phyloP scores from a whole-genome alignment of 2,329 filamentous ascomycete genomes.

The Hysterium pulicare region DNA sequence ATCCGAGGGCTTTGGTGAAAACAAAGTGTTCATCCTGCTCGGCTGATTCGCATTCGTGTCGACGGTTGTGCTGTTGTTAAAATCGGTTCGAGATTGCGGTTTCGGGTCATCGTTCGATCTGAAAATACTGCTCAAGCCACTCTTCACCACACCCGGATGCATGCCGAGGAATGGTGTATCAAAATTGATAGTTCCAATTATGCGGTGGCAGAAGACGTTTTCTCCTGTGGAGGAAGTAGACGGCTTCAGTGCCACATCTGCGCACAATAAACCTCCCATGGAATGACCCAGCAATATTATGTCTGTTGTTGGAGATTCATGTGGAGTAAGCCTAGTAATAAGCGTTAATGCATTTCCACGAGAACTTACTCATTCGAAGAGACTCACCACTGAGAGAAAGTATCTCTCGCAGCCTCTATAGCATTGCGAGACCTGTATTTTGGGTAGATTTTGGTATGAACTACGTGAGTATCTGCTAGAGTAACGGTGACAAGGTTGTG shows the following conservation, averaged over 20 bases:
- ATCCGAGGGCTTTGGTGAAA: slow-evolving; percentile 40
- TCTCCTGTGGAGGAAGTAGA: slow-evolving; percentile 21
- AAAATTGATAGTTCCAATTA: slow-evolving; percentile 76
- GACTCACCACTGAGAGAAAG: slow-evolving; percentile 72
- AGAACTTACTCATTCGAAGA: not conserved
- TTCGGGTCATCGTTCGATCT: too few relatives aligned
- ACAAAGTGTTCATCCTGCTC: slow-evolving; percentile 34
- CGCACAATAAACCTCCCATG: slow-evolving; percentile 81
- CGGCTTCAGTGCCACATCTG: slow-evolving; percentile 68
- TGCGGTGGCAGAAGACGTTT: slow-evolving; percentile 63
- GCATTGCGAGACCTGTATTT: slow-evolving; percentile 72
- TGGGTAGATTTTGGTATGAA: slow-evolving; percentile 85
- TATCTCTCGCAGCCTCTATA: slow-evolving; percentile 71
- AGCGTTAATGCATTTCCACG: slow-evolving; percentile 7
- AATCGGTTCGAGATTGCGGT: slow-evolving; percentile 24
- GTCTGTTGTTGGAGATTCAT: slow-evolving; percentile 71
- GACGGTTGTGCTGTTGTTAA: slow-evolving; percentile 5
- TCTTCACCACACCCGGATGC: slow-evolving; percentile 82
- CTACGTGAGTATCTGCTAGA: slow-evolving; percentile 68
- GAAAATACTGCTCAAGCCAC: slow-evolving; percentile 77
- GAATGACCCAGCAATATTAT: slow-evolving; percentile 82
- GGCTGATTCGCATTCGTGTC: slow-evolving; percentile 18
- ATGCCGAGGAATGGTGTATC: slow-evolving; percentile 86
- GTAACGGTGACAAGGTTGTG: slow-evolving; percentile 68
- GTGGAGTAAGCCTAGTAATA: slow-evolving; percentile 63